These are phyloP conservation scores for Fraxinus velutina DNA, from an alignment of 305 asterid genomes.

Conservation along the genomic window DNA sequence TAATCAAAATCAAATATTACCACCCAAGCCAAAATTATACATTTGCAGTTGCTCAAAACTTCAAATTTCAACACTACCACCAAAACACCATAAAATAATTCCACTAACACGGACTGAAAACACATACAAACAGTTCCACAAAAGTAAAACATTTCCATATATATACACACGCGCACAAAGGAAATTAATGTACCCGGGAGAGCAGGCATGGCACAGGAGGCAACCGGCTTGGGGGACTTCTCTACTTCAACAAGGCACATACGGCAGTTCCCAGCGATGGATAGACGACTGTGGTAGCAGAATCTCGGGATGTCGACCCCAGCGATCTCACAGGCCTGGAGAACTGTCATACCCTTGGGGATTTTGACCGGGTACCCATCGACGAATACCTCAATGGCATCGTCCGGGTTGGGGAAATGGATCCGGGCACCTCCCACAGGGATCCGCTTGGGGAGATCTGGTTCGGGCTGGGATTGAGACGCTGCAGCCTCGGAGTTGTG, in stretches of 20 bases:
- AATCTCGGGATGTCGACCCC: constrained; percentile 91
- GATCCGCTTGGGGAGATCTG: constrained; percentile 61
- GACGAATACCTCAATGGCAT: constrained; percentile 81
- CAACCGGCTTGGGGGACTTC: constrained; percentile 97
- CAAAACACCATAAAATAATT: neutral
- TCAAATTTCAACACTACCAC: neutral
- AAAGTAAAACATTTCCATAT: neutral
- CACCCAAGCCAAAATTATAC: neutral
- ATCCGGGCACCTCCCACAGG: constrained; percentile 77
- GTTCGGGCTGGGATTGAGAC: constrained; percentile 51
- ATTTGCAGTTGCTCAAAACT: neutral
- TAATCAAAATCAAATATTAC: constrained; percentile 5
- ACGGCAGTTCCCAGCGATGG: constrained; percentile 93
- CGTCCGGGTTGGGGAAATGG: constrained; percentile 78
- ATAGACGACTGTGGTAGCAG: constrained; percentile 77
- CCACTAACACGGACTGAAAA: neutral
- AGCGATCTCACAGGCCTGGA: constrained; percentile 88
- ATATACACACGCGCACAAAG: neutral
- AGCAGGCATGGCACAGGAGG: constrained; percentile 99
- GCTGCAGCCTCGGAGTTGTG: constrained; percentile 60
- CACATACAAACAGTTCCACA: neutral
- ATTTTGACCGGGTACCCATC: constrained; percentile 85
- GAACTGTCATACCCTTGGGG: constrained; percentile 92
- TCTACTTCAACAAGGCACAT: constrained; percentile 97
- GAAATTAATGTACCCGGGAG: constrained; percentile 57